Base-by-base conservation (phyloP, 179 eudicot genomes). In the Nepenthes alata region DNA sequence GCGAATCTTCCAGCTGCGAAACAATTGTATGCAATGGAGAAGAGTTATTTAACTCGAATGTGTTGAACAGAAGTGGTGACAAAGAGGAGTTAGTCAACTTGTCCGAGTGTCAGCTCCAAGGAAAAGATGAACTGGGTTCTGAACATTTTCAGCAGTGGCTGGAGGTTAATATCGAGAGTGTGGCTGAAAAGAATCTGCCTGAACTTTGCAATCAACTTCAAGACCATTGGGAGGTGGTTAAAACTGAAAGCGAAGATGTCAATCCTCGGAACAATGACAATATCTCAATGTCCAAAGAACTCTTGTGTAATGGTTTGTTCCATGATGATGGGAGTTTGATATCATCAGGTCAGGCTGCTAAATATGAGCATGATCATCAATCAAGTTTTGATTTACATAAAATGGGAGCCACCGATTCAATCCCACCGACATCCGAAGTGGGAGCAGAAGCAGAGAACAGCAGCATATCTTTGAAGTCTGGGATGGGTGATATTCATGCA, bases 1-100 rank as follows among this genome's bases (percentile, higher is more conserved):
- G 83, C 53, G 89, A 68, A 63, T 77, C 75, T 39, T 67, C 80
- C 44, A 72, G 80, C 63, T 67, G 73, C 56, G 88, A 80, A 59
- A 67, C 72, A 57, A 73, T 71, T 48, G 67, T 67, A 39, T 72
- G 67, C 73, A 70, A 72, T 57, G 73, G 75, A 52, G 84, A 73
- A 54, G 81, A 80, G 69, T 74, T 66, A 45, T 49, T 50, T 63
- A 70, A 66, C 70, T 52, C 67, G 67, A 65, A 64, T 59, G 47
- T 63, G 11, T 72, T 70, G 64, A 78, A 74, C 39, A 80, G 69
- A 67, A 76, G 75, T 60, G 67, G 52, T 14, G 37, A 66, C 8
- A 65, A 67, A 5, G 78, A 66, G 25, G 25, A 66, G 36, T 44
- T n/a, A 55, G 49, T 45, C 4, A 37, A 68, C 55, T 49, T 41